Percentiles rank a stretch among this genome's conserved stretches.
Conservation (phyloP, 192 early-diverging fungal species). For the Ambispora gerdemannii region DNA sequence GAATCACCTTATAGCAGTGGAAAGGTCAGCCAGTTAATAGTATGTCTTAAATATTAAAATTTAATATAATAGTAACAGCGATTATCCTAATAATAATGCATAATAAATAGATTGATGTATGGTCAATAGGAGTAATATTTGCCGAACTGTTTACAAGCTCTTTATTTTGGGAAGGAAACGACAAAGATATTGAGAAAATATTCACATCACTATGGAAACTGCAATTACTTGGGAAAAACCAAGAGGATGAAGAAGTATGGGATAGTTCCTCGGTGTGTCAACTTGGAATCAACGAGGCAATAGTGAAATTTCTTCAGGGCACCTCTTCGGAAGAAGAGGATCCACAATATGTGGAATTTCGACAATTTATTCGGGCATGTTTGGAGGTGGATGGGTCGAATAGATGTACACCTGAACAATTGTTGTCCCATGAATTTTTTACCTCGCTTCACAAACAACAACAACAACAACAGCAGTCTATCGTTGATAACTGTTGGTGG, state of each 20-base stretch:
- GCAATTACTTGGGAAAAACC: conserved; percentile 31
- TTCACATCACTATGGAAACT: conserved; percentile 44
- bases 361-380: conserved; percentile 30
- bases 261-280: conserved; percentile 31
- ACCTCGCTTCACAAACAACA: conserved; percentile 11
- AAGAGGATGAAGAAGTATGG: conserved; percentile 39
- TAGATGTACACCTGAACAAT: conserved; percentile 30
- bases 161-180: conserved; percentile 52
- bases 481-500: conserved; percentile 8
- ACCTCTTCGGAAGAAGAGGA: no score
- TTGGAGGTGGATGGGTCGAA: conserved; percentile 31
- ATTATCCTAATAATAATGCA: no score
- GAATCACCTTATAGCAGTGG: not conserved
- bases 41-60: not conserved
- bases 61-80: no score
- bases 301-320: conserved; percentile 45
- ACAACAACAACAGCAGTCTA: conserved; percentile 11
- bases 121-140: conserved; percentile 57
- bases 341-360: conserved; percentile 27
- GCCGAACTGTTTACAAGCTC: conserved; percentile 47
- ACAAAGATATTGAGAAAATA: conserved; percentile 47
- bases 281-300: conserved; percentile 44
- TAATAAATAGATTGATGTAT: conserved; percentile 47
- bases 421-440: conserved; percentile 41
- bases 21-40: not conserved